Evolutionary conservation across 2,329 filamentous ascomycete species (phyloP).

Genomic region (Parasarocladium wereldwijsianum): DNA sequence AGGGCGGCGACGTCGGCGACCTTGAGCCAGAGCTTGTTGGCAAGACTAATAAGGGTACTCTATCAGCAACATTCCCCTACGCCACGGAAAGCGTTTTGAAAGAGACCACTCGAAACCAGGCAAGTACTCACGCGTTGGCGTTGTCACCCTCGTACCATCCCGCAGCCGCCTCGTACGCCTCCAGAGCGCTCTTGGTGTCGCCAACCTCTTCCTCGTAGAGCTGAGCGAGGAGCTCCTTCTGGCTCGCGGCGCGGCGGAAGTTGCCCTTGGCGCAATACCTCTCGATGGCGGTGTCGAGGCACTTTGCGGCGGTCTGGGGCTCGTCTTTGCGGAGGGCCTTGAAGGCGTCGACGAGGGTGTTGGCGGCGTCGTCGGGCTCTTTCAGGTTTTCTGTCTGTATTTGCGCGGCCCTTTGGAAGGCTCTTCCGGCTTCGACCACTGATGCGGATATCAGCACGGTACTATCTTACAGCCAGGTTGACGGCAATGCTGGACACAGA

Average conservation of each 20-base stretch:
- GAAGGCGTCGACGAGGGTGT: constrained; percentile 78
- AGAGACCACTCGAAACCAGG: too few species aligned
- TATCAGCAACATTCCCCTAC: constrained; percentile 5
- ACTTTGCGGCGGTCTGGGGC: constrained; percentile 68
- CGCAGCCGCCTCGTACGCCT: constrained; percentile 73
- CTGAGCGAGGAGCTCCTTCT: constrained; percentile 81
- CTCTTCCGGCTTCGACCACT: constrained; percentile 76
- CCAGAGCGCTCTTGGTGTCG: constrained; percentile 63
- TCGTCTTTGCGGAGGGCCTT: constrained; percentile 84
- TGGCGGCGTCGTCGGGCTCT: constrained; percentile 85
- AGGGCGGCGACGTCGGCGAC: constrained; percentile 76
- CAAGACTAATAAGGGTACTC: constrained; percentile 40
- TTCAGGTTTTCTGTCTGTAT: constrained; percentile 72
- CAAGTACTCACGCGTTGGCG: constrained; percentile 65
- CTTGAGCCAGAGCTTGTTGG: constrained; percentile 89
- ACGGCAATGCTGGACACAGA: too few species aligned
- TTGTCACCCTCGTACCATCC: constrained; percentile 83
- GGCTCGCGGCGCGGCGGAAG: constrained; percentile 76
- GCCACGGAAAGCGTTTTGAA: too few species aligned
- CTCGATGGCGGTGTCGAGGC: constrained; percentile 63
- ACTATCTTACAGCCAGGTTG: too few species aligned
- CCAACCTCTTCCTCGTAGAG: constrained; percentile 70
- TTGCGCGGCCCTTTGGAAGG: constrained; percentile 74
- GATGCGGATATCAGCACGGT: too few species aligned
- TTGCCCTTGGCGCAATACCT: constrained; percentile 86